Base-by-base conservation (phyloP, 176 grass and related monocot genomes). In the Eragrostis curvula region DNA sequence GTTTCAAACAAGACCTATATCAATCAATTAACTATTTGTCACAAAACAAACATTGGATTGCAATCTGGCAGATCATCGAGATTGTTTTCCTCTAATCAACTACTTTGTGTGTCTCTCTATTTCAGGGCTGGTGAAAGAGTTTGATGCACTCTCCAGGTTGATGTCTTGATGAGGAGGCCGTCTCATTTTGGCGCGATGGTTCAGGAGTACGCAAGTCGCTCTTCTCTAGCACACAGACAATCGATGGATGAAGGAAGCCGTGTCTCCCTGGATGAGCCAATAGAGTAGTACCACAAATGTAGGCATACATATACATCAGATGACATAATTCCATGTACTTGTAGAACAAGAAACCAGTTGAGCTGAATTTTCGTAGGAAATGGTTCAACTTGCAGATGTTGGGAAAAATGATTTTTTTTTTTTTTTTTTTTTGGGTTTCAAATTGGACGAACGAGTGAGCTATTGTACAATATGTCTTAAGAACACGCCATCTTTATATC, bases 161-260 rank as follows among this genome's bases (percentile, higher is more conserved):
- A n/a, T n/a, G n/a, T n/a, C n/a, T 68, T 98, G 69, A 89, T 95
- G 21, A 81, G 88, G 45, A 83, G 74, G 6, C 81, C 78, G 2
- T 98, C 92, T 25, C 41, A 91, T 55, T 98, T 98, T 5, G 75
- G 90, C 0, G 88, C 90, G 3, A 85, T 98, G 78, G 92, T 98
- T 61, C 90, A 98, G 85, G 95, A 98, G 68, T 98, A 98, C 8
- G 88, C 90, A 14, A 71, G 60, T 45, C 92, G 90, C 39, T 94
- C 92, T 16, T 89, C n/a, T n/a, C 86, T 39, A 69, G 82, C 45
- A 25, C 83, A 8, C 77, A 93, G 69, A 63, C 8, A 56, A 39
- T 23, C 3, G 32, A 52, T 36, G 20, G 32, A 89, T 85, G 87
- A 85, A 9, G 9, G 6, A 36, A 36, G 32, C 20, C 14, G 43